Evolutionary conservation across 1,284 basidiomycete species (phyloP).

Genomic region (Leccinum holopus): DNA sequence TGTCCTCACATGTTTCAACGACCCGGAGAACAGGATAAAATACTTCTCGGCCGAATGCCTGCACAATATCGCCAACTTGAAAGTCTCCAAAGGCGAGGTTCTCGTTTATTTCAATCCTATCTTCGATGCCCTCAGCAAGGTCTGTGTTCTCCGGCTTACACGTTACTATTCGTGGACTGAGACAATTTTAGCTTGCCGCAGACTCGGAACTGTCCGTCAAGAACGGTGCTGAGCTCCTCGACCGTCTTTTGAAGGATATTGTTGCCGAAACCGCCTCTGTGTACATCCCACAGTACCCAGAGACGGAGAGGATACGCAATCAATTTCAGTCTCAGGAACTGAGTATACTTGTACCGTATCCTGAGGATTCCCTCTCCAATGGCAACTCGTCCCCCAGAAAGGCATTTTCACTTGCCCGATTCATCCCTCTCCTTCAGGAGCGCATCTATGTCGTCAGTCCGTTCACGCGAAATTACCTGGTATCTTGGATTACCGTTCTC

Average conservation of each 20-base stretch:
- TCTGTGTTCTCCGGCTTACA: conserved; percentile 36
- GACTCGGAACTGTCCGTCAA: conserved; percentile 97
- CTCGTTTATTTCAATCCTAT: conserved; percentile 98
- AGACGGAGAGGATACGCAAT: conserved; percentile 67
- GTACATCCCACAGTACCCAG: conserved; percentile 88
- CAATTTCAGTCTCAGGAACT: conserved; percentile 41
- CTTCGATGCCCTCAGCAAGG: conserved; percentile 96
- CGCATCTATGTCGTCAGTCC: conserved; percentile 95
- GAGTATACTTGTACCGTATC: conserved; percentile 65
- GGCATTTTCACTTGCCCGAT: conserved; percentile 92
- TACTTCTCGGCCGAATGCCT: conserved; percentile 98
- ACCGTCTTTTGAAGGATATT: conserved; percentile 96
- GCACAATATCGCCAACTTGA: conserved; percentile 86
- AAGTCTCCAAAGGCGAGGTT: conserved; percentile 97
- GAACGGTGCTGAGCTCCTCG: conserved; percentile 98
- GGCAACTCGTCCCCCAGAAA: conserved; percentile 52
- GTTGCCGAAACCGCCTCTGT: conserved; percentile 96
- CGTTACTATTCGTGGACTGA: conserved; percentile 16
- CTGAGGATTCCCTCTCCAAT: conserved; percentile 50
- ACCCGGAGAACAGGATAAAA: conserved; percentile 92
- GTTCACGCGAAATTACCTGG: conserved; percentile 94
- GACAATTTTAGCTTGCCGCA: conserved; percentile 74
- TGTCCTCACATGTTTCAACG: conserved; percentile 91
- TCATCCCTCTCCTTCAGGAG: conserved; percentile 92
- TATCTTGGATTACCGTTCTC: conserved; percentile 95